Percentiles rank a stretch among this genome's conserved stretches.
Evolutionary conservation across 78 protist genomes (phyloP).

Genomic region (Emiliania huxleyi): DNA sequence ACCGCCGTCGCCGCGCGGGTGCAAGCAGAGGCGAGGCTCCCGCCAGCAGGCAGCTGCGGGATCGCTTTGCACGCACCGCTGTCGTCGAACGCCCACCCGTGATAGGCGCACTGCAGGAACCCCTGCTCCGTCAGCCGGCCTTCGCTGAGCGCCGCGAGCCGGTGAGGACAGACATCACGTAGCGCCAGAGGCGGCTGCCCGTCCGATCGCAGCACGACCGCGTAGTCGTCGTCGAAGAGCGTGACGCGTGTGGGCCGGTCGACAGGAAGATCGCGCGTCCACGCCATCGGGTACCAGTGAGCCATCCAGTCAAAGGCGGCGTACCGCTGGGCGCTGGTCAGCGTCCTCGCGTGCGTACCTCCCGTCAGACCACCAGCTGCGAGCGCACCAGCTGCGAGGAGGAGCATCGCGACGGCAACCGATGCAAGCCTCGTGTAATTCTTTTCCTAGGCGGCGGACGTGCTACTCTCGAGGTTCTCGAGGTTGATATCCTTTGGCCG

Average conservation of each 20-base stretch:
- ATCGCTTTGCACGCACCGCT: not conserved
- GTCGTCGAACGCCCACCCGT: slow-evolving; percentile 5
- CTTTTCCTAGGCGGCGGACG: too few species aligned
- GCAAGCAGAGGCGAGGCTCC: not conserved
- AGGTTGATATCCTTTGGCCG: too few species aligned
- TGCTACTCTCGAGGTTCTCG: too few species aligned
- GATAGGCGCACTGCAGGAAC: not conserved
- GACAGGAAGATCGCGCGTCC: not conserved
- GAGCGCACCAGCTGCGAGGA: too few species aligned
- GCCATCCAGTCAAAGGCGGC: not conserved
- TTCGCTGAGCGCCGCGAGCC: not conserved
- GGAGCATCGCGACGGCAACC: too few species aligned
- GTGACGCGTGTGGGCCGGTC: not conserved
- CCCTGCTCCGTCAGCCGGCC: slow-evolving; percentile 16
- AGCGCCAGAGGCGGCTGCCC: not conserved
- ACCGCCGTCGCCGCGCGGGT: not conserved
- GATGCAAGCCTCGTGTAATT: too few species aligned
- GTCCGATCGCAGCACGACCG: not conserved
- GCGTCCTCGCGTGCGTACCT: not conserved
- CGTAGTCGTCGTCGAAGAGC: not conserved
- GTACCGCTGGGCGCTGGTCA: too few species aligned
- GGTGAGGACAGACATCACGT: slow-evolving; percentile 13
- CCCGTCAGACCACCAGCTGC: not conserved
- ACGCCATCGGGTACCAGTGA: not conserved
- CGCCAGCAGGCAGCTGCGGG: not conserved